phyloP scores from a whole-genome alignment of 345 rosid genomes.

The Gossypium sturtianum region DNA sequence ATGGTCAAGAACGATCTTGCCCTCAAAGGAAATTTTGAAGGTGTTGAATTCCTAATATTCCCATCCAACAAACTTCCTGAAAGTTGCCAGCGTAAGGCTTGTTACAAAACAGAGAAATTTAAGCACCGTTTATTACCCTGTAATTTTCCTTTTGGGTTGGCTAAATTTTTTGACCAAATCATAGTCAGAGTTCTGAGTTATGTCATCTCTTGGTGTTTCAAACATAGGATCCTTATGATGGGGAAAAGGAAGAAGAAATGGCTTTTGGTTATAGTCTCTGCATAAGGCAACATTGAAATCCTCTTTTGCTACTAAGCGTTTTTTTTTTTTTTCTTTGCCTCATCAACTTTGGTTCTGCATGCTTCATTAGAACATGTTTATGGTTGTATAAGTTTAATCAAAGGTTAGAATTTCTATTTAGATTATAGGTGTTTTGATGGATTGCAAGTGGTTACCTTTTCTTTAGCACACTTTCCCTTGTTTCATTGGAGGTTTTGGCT shows the following conservation, averaged over 20 bases:
- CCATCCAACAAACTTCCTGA: constrained; percentile 86
- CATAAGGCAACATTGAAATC: not conserved
- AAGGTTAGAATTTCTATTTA: not conserved
- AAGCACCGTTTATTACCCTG: not conserved
- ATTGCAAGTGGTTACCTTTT: not conserved
- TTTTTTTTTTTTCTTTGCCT: not conserved
- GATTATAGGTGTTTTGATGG: not conserved
- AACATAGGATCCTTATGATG: not conserved
- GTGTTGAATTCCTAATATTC: constrained; percentile 74
- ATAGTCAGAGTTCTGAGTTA: not conserved
- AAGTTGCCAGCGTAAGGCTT: constrained; percentile 77
- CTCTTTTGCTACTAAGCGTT: not conserved
- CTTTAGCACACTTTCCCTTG: not conserved
- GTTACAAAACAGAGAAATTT: not conserved
- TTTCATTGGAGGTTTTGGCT: not conserved
- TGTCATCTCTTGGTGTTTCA: not conserved
- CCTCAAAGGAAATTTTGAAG: constrained; percentile 66
- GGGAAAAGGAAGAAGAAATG: not conserved
- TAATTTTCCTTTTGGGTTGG: constrained; percentile 6
- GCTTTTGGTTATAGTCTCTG: not conserved
- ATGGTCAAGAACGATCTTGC: constrained; percentile 86
- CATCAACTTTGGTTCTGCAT: not conserved
- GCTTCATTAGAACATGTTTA: not conserved
- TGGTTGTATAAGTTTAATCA: not conserved
- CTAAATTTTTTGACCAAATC: not conserved